phyloP scores from a whole-genome alignment of 2,329 filamentous ascomycete species.

The Helotiales sp. region DNA sequence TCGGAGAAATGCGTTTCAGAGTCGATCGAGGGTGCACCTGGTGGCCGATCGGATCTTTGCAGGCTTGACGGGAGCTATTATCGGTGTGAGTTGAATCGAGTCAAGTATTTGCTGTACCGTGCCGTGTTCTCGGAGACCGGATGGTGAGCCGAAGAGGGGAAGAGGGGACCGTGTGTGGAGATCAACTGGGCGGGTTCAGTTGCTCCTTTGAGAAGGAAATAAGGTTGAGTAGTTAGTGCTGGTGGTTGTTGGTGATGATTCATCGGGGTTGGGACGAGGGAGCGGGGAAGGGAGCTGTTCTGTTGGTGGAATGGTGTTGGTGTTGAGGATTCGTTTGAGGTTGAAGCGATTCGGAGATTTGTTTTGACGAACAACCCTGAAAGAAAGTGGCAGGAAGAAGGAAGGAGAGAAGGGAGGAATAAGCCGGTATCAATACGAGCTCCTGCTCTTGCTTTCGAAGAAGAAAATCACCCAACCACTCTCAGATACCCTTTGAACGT shows the following conservation, averaged over 20 bases:
- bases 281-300: neutral
- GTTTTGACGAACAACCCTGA: neutral
- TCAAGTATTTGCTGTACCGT: neutral
- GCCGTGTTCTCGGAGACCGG: neutral
- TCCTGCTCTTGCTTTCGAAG: neutral
- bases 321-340: slow-evolving; percentile 2
- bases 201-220: neutral
- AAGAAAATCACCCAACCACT: neutral
- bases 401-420: neutral
- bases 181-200: neutral
- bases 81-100: neutral
- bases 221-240: neutral
- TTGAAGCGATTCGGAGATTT: slow-evolving; percentile 3
- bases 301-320: neutral
- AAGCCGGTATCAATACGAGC: neutral
- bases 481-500: neutral
- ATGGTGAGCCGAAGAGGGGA: neutral
- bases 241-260: neutral
- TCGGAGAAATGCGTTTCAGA: slow-evolving; percentile 2
- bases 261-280: neutral
- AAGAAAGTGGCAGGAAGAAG: neutral
- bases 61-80: neutral
- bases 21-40: neutral
- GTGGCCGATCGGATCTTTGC: neutral
- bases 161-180: neutral